phyloP scores from a whole-genome alignment of 495 filamentous ascomycete genomes.

The Extremus antarcticus region DNA sequence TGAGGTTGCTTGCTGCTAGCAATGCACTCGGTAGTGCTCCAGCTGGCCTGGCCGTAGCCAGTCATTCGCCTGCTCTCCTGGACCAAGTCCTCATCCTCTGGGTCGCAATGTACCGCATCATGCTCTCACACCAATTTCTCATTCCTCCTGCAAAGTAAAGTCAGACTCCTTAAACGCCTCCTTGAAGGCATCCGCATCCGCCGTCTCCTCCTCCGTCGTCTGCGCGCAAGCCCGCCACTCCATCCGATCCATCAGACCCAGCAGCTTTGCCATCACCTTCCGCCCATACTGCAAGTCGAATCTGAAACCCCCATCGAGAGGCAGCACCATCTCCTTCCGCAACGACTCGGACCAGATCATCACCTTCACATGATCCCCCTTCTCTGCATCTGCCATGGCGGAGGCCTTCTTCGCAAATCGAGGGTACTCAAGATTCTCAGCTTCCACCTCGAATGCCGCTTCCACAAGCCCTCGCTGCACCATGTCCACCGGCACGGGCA shows the following conservation, averaged over 20 bases:
- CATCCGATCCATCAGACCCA: conserved; percentile 60
- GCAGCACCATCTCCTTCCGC: conserved; percentile 40
- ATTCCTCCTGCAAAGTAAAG: conserved; percentile 46
- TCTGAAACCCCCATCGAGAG: conserved; percentile 40
- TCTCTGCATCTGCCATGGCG: conserved; percentile 31
- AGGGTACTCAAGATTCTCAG: conserved; percentile 64
- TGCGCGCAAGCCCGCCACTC: conserved; percentile 79
- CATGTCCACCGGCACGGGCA: conserved; percentile 59
- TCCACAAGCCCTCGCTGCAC: conserved; percentile 61
- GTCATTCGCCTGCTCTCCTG: no score
- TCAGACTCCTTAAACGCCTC: conserved; percentile 78
- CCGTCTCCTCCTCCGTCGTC: conserved; percentile 61
- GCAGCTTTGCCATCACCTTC: conserved; percentile 74
- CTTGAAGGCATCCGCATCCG: conserved; percentile 72
- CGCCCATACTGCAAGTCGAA: conserved; percentile 62
- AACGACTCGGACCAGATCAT: conserved; percentile 56
- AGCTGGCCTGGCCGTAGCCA: no score
- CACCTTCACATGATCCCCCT: conserved; percentile 71
- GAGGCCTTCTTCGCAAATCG: conserved; percentile 26
- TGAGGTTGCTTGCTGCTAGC: no score
- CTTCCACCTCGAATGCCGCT: conserved; percentile 73
- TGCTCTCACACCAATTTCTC: background rate
- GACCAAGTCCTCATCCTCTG: no score
- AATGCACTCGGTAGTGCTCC: no score
- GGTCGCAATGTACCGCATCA: no score